Evolutionary conservation across 768 basidiomycete genomes (phyloP), one percentile per base, ranked within the genome.

Genomic region (Rhizopogon vinicolor): DNA sequence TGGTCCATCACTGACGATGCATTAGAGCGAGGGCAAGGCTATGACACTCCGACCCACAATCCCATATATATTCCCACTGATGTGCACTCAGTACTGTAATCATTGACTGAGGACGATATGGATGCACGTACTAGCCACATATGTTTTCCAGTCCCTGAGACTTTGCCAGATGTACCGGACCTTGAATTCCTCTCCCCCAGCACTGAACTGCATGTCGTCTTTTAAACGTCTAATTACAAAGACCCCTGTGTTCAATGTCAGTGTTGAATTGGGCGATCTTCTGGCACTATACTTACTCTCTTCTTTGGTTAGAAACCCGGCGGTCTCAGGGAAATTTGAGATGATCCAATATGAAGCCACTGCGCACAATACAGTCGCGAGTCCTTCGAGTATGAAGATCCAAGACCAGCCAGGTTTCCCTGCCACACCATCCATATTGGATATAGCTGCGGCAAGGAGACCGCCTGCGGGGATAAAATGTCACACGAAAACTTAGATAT

Each of bases 311-410:
- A 92, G 72, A 68, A 91, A 92, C 56, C 76, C 84, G 1, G 89
- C 86, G 0, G 77, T 83, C 52, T 89, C 86, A 1, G 90, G 88
- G 65, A 91, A 91, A 67, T 91, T 89, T 61, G 86, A 80, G 19
- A 93, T 79, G 48, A 91, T 68, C 79, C 84, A 91, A 72, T 79
- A 91, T 0, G 87, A 86, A 3, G 74, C 74, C 7, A 81, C 50
- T 8, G 81, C 81, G 43, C 78, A 75, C 3, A 86, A 22, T 35
- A 91, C 73, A 0, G 90, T 91, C 37, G 82, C 72, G 41, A 89
- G 69, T 2, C 90, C 90, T 67, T 89, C 87, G 4, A 91, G 65
- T 55, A 90, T 87, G 65, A 87, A 87, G 55, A 86, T 85, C 85
- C 84, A 87, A 7, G 82, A 78, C 84, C 84, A 85, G 64, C 80